Evolutionary conservation across 495 filamentous ascomycete species (phyloP), one percentile per base, ranked within the genome.

Genomic region (Talaromyces trachyspermus): DNA sequence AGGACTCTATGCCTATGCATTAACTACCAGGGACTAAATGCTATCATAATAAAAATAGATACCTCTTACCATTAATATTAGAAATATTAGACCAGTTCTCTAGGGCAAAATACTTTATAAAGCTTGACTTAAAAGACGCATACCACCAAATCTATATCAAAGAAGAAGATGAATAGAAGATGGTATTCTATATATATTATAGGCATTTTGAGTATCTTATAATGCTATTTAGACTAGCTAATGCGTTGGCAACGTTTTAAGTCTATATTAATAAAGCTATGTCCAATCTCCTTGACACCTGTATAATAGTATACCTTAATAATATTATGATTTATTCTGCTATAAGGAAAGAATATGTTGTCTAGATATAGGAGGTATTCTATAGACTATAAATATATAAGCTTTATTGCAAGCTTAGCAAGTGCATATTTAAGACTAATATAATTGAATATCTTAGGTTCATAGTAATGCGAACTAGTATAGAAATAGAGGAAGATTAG

Each of bases 1-100:
- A 59, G 62, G 3, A 50, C 46, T 0, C 32, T 76, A 0, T 39
- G 59, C 0, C 52, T 81, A 26, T 78, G 60, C 58, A 50, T 76
- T 0, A 60, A 79, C 39, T 79, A 71, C 42, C 46, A 55, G 4
- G 51, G 50, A 6, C 42, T 77, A 0, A 79, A 80, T 44, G 39
- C 22, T 0, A 46, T 75, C 0, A 77, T 58, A 0, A 51, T 49
- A 2, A 72, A 71, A 62, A 79, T 29, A 25, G 54, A n/a, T 48
- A 52, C 15, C 35, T 23, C 10, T 39, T 52, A 48, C n/a, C 44
- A 2, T 27, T 52, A 11, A 48, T 52, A 5, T 23, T n/a, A 26
- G 49, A 52, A 30, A 52, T 40, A 25, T 25, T 46, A 18, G 43
- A 52, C 39, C 7, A 26, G 5, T 11, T 52, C 10, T 17, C 8